Evolutionary conservation across 176 grass and related monocot species (phyloP), one percentile per base, ranked within the genome.

Genomic region (Oryza meyeriana): DNA sequence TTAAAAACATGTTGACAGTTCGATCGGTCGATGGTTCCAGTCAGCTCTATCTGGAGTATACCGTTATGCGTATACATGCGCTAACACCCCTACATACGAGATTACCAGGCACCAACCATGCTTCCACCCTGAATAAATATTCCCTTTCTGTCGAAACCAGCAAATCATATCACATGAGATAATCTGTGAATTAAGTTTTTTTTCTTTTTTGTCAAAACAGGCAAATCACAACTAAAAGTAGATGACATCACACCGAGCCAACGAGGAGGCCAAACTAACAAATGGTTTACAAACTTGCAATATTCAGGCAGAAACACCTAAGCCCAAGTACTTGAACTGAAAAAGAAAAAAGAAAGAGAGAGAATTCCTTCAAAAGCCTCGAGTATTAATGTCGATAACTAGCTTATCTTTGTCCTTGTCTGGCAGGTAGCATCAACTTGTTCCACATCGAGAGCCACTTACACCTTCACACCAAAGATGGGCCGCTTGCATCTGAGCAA

Each of bases 331-430:
- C 36, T 33, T 17, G 16, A 76, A 73, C 0, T 25, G 4, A 47
- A 76, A 47, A 27, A 28, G 30, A 16, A n/a, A 61, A 71, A 17
- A 32, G 4, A 42, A 42, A 48, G 4, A 48, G 2, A 18, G 13
- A 48, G 45, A 48, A 2, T 24, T 73, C 57, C 32, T 47, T 41
- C 4, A 41, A 31, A 68, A 61, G 61, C n/a, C 20, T 61, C n/a
- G 9, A 59, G n/a, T 59, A 24, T 25, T 59, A 59, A 59, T 75
- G 14, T n/a, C 35, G 12, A 85, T 78, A 70, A 41, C 34, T 76
- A 25, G 55, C 2, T 55, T 55, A 55, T 48, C 16, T 55, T 20
- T 8, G 18, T 22, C 18, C 6, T 24, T 25, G 0, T 59, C n/a
- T 1, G 55, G n/a, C 11, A 59, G 55, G 4, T 59, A 25, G n/a